Percentiles rank a stretch among this genome's conserved stretches.
phyloP scores from a whole-genome alignment of 2,329 filamentous ascomycete genomes.

The Arachnomyces sp. region DNA sequence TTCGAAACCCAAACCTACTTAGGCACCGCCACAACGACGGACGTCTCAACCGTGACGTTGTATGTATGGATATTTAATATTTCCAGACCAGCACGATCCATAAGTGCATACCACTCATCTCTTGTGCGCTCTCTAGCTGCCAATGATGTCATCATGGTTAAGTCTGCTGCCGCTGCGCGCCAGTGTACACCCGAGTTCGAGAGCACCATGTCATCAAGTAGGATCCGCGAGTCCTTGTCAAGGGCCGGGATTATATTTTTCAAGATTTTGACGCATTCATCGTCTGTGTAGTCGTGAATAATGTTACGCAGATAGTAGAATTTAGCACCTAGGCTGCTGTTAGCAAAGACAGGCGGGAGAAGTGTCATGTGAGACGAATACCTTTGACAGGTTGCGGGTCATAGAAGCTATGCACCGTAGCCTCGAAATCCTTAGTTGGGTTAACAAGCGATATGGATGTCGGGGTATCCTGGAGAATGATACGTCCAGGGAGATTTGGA shows the following conservation, averaged over 20 bases:
- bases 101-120: too few species aligned
- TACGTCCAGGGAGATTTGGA: conserved; percentile 24
- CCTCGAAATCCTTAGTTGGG: conserved; percentile 22
- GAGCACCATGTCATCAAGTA: conserved; percentile 40
- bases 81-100: too few species aligned
- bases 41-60: too few species aligned
- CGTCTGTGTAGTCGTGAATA: conserved; percentile 21
- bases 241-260: conserved; percentile 26
- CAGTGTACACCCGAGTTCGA: conserved; percentile 27
- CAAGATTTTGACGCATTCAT: conserved; percentile 13
- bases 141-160: too few species aligned
- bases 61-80: too few species aligned
- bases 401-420: conserved; percentile 22
- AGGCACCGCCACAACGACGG: too few species aligned
- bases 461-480: conserved; percentile 37
- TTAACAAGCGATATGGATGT: conserved; percentile 21
- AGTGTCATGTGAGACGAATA: too few species aligned
- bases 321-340: conserved; percentile 3
- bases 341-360: too few species aligned
- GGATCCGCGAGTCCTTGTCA: conserved; percentile 27
- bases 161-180: too few species aligned
- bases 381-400: conserved; percentile 21
- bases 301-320: conserved; percentile 21
- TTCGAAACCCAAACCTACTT: too few species aligned
- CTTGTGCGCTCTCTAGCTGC: too few species aligned